A percentile compares a stretch with the other conserved stretches of the same genome.
Evolutionary conservation across 2,329 filamentous ascomycete species (phyloP).

Genomic region (Endothia cerciana): DNA sequence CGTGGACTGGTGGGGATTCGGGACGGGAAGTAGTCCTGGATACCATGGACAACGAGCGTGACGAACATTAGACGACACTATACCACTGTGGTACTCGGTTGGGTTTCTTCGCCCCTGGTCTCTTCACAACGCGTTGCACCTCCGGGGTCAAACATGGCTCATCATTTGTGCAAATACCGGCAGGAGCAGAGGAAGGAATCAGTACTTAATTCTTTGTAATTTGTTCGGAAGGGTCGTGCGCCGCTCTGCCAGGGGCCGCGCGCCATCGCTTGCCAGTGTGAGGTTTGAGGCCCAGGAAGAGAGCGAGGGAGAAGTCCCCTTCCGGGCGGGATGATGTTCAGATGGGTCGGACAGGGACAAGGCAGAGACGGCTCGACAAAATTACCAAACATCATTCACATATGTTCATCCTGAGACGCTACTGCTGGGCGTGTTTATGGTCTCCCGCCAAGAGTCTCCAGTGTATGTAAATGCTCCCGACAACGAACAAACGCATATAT

Average conservation of each 20-base stretch:
- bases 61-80: neutral
- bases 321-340: slow-evolving; percentile 2
- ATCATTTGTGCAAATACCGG: slow-evolving; percentile 9
- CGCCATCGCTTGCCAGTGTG: neutral
- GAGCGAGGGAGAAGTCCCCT: too few relatives aligned
- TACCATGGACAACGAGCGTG: neutral
- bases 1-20: neutral
- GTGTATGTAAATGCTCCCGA: slow-evolving; percentile 34
- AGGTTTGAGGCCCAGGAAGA: slow-evolving; percentile 3
- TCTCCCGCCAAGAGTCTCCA: slow-evolving; percentile 37
- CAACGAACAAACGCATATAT: slow-evolving; percentile 36
- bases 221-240: slow-evolving; percentile 32
- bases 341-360: neutral
- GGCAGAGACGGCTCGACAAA: slow-evolving; percentile 8
- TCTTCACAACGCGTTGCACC: slow-evolving; percentile 9
- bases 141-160: too few relatives aligned
- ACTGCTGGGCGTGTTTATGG: slow-evolving; percentile 44
- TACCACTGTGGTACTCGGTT: neutral
- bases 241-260: slow-evolving; percentile 29
- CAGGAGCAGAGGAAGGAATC: slow-evolving; percentile 20
- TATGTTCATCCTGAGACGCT: neutral
- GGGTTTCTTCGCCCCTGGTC: neutral
- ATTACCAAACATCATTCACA: slow-evolving; percentile 19
- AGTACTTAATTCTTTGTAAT: slow-evolving; percentile 31
- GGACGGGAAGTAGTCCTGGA: slow-evolving; percentile 8